Conservation (phyloP, 257 asterid genomes). For the Penstemon barbatus region DNA sequence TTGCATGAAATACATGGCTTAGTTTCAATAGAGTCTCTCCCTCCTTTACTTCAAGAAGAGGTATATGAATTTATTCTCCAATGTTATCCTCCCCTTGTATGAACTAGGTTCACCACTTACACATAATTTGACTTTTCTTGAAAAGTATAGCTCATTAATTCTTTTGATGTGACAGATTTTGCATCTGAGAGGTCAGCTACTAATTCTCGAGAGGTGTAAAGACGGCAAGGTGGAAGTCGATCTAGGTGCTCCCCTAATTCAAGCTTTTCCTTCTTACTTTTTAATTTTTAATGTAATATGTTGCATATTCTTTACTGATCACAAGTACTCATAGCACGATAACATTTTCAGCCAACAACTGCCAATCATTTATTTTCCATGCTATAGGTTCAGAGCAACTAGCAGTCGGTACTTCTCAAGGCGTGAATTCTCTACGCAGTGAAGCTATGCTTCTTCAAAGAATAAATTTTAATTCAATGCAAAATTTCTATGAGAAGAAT, state of each 20-base stretch:
- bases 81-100: background rate
- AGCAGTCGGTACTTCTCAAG: no score
- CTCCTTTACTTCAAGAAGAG: conserved; percentile 73
- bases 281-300: conserved; percentile 16
- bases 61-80: conserved; percentile 31
- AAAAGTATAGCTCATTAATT: background rate
- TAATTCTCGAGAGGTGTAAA: conserved; percentile 55
- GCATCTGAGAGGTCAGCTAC: conserved; percentile 60
- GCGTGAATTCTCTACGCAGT: conserved; percentile 21
- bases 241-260: conserved; percentile 55
- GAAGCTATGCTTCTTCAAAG: conserved; percentile 32
- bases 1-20: conserved; percentile 48
- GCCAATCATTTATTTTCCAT: conserved; percentile 39
- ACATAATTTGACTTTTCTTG: background rate
- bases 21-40: conserved; percentile 51
- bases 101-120: no score
- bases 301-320: conserved; percentile 10
- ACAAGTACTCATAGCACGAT: conserved; percentile 23
- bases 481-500: conserved; percentile 16
- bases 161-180: conserved; percentile 42
- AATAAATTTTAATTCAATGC: conserved; percentile 35
- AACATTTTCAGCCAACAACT: conserved; percentile 29
- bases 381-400: conserved; percentile 42
- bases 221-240: conserved; percentile 55
- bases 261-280: conserved; percentile 26